Evolutionary conservation across 2,329 filamentous ascomycete species (phyloP), one percentile per base, ranked within the genome.

Genomic region (Aspergillus novoparasiticus): DNA sequence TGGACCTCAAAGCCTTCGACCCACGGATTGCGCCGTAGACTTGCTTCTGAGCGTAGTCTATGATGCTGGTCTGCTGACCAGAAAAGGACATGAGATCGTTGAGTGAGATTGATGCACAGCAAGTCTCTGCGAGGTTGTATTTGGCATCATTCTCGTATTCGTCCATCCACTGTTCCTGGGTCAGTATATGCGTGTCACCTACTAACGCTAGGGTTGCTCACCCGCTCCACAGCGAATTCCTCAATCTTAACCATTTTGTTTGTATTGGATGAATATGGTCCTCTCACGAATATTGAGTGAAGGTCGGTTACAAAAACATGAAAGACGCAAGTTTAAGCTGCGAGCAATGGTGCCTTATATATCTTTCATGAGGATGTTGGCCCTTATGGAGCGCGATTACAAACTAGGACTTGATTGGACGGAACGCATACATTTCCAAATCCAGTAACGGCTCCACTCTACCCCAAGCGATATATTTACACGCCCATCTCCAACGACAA

Each of bases 101-200:
- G 63, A 94, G 80, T 0, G 91, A 93, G 26, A 94, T 82, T 4
- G 90, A 92, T 2, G 89, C 87, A 61, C 87, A 90, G 73, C 91
- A 94, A 0, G 91, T 94, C 77, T 94, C 91, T 62, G 91, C 90
- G 56, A 94, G 85, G 75, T 96, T 94, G 75, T 85, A 83, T 65
- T 83, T 84, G 67, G 81, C 81, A 53, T 78, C 78, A 1, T 77
- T 81, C 66, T 86, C 84, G 68, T 85, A 79, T 36, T 78, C 73
- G 72, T 86, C 83, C 84, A 86, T 86, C 84, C 85, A 87, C 84
- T 87, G 64, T 41, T 14, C 6, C 5, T 10, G 30, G 14, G 41
- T 68, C 57, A 68, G 61, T 45, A 19, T 43, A 11, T 23, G 14
- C 32, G n/a, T 23, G 30, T 21, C 9, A 16, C 6, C 30, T 23